Evolutionary conservation across 2,329 filamentous ascomycete species (phyloP).

Genomic region (Pochonia chlamydosporia): DNA sequence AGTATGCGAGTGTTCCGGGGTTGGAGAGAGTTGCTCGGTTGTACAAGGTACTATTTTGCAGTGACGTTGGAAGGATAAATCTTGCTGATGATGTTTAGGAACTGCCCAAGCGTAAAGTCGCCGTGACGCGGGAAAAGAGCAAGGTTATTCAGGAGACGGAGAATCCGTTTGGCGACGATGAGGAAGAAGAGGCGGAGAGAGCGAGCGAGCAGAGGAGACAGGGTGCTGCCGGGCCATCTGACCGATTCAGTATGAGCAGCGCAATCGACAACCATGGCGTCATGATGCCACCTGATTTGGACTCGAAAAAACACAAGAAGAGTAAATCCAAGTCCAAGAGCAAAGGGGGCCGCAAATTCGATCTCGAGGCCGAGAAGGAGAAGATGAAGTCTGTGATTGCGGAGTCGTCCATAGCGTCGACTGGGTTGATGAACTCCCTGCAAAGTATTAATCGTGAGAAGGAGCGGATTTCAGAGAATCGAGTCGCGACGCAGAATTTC

Average conservation of each 20-base stretch:
- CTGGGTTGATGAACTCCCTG: slow-evolving; percentile 79
- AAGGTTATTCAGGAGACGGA: slow-evolving; percentile 80
- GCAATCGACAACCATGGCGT: slow-evolving; percentile 1
- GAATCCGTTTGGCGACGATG: slow-evolving; percentile 63
- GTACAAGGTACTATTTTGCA: slow-evolving; percentile 48
- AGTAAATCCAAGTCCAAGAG: slow-evolving; percentile 37
- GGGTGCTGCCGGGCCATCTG: slow-evolving; percentile 15
- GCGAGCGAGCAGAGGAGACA: slow-evolving; percentile 20
- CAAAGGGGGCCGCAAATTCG: slow-evolving; percentile 61
- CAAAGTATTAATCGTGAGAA: slow-evolving; percentile 87
- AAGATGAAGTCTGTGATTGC: slow-evolving; percentile 85
- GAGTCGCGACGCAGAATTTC: slow-evolving; percentile 68
- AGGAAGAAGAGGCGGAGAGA: slow-evolving; percentile 44
- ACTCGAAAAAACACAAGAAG: slow-evolving; percentile 39
- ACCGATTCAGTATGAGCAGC: not conserved
- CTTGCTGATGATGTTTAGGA: slow-evolving; percentile 34
- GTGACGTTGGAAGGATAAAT: no score
- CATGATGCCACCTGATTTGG: no score
- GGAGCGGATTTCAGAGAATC: slow-evolving; percentile 82
- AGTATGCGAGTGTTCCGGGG: slow-evolving; percentile 76
- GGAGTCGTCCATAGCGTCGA: slow-evolving; percentile 83
- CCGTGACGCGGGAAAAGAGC: slow-evolving; percentile 69
- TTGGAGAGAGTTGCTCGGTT: slow-evolving; percentile 75
- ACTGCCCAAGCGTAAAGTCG: slow-evolving; percentile 62
- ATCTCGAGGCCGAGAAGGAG: slow-evolving; percentile 80